Evolutionary conservation across 768 basidiomycete genomes (phyloP).

Genomic region (Kwoniella sp.): DNA sequence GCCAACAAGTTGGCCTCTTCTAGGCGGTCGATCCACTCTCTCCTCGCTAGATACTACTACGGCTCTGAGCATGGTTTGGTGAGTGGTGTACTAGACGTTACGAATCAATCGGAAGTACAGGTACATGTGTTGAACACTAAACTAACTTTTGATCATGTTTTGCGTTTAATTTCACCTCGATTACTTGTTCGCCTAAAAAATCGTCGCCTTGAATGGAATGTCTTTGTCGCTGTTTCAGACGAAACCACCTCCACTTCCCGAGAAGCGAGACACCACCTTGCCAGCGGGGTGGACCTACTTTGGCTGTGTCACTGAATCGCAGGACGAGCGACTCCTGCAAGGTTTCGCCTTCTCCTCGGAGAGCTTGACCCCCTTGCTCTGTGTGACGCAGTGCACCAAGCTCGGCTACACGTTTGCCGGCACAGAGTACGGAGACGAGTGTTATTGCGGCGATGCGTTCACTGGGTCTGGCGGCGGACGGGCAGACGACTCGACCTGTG

Average conservation of each 20-base stretch:
- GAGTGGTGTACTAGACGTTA: slow-evolving; percentile 18
- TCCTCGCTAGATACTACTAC: slow-evolving; percentile 48
- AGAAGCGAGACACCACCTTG: slow-evolving; percentile 43
- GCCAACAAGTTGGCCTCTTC: slow-evolving; percentile 38
- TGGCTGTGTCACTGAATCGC: slow-evolving; percentile 53
- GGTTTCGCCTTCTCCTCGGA: slow-evolving; percentile 48
- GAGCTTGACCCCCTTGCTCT: slow-evolving; percentile 37
- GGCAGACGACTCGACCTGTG: slow-evolving; percentile 33
- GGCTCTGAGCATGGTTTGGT: slow-evolving; percentile 49
- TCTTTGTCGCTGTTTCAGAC: slow-evolving; percentile 33
- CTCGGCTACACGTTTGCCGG: slow-evolving; percentile 47
- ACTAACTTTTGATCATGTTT: neutral
- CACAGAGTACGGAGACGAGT: slow-evolving; percentile 53
- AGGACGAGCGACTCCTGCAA: slow-evolving; percentile 44
- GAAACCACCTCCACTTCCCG: slow-evolving; percentile 43
- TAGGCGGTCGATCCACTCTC: slow-evolving; percentile 26
- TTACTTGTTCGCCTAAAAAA: no score
- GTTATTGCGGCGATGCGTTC: slow-evolving; percentile 54
- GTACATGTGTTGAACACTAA: neutral
- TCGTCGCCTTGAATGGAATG: no score
- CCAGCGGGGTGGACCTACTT: slow-evolving; percentile 51
- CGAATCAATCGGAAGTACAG: neutral
- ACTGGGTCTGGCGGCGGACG: slow-evolving; percentile 41
- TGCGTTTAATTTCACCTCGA: neutral
- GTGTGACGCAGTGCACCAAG: slow-evolving; percentile 49